These are phyloP conservation scores for Ganoderma resinaceum DNA, from an alignment of 1,284 basidiomycete species.

Conservation along the genomic window DNA sequence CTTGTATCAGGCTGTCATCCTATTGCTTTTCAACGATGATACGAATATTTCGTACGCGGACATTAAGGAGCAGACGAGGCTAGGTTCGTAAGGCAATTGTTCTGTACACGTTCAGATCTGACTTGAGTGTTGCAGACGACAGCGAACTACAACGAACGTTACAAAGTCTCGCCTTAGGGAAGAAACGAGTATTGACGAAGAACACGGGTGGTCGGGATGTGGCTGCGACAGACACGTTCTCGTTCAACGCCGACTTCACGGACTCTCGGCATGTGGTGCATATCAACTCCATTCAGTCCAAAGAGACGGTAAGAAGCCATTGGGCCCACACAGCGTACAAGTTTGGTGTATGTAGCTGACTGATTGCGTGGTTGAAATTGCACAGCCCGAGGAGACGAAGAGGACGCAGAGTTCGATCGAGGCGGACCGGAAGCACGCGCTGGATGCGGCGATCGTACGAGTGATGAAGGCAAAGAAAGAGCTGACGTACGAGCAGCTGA, in stretches of 20 bases:
- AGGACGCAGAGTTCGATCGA: slow-evolving; percentile 87
- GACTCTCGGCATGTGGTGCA: slow-evolving; percentile 85
- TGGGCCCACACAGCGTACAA: neutral
- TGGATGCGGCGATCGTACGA: slow-evolving; percentile 94
- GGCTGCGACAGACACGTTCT: slow-evolving; percentile 78
- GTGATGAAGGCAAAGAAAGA: slow-evolving; percentile 94
- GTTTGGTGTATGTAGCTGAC: slow-evolving; percentile 6
- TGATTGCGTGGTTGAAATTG: neutral
- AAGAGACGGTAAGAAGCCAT: slow-evolving; percentile 73
- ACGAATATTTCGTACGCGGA: slow-evolving; percentile 68
- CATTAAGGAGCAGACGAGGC: slow-evolving; percentile 74
- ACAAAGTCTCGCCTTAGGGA: slow-evolving; percentile 92
- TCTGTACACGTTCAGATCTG: neutral
- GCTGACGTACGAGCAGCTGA: slow-evolving; percentile 78
- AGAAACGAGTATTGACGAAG: slow-evolving; percentile 90
- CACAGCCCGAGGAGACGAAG: slow-evolving; percentile 84
- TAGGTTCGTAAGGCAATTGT: slow-evolving; percentile 51
- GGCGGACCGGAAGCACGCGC: slow-evolving; percentile 83
- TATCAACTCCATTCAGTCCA: slow-evolving; percentile 96
- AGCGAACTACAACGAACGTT: slow-evolving; percentile 83
- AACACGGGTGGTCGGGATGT: slow-evolving; percentile 84
- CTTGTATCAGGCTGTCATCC: slow-evolving; percentile 86
- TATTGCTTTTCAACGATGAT: slow-evolving; percentile 90
- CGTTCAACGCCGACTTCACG: slow-evolving; percentile 85
- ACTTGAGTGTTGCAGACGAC: slow-evolving; percentile 56